Base-by-base conservation (phyloP, 2,329 filamentous ascomycete genomes). In the Rutstroemia sydowiana region DNA sequence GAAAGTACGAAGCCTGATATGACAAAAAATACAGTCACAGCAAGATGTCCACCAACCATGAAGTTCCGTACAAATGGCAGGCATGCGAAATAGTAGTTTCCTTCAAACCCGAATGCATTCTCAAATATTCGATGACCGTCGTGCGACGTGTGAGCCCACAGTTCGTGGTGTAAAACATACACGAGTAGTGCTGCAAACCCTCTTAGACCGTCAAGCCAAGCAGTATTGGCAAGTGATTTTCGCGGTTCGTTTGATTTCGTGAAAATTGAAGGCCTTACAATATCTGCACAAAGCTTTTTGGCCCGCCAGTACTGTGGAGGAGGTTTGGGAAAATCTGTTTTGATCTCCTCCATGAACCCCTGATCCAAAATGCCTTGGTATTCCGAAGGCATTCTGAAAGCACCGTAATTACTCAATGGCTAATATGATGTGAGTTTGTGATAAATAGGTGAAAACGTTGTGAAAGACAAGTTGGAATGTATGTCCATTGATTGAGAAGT, bases 1-100 rank as follows among this genome's bases (percentile, higher is more conserved):
- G 72, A 71, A 75, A 47, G 65, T 0, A 68, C 72, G 55, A 74
- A 74, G 30, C 73, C 73, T 2, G 73, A 75, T 18, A 75, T 71
- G 55, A 75, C 67, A 61, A 75, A 75, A 62, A 76, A 75, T 23
- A 75, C 66, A 53, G 73, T 20, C 70, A 79, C 77, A 5, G 81
- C 78, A 41, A 76, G 77, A 57, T 85, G 79, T 0, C 81, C 79
- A 2, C 81, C 78, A 2, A 73, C 72, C 62, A 85, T 82, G 59
- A 86, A 74, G 32, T 72, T 70, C 26, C 84, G 73, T 31, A 88
- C 64, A 1, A 73, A 71, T 3, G 81, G 83, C 3, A 87, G 70
- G 49, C 73, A 21, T 68, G 63, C 60, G 70, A 73, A 48, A 69
- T 59, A 43, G 58, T 57, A 56, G 45, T 59, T 36, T 57, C 62